phyloP scores from a whole-genome alignment of 345 rosid species.

The Citrus sp. region DNA sequence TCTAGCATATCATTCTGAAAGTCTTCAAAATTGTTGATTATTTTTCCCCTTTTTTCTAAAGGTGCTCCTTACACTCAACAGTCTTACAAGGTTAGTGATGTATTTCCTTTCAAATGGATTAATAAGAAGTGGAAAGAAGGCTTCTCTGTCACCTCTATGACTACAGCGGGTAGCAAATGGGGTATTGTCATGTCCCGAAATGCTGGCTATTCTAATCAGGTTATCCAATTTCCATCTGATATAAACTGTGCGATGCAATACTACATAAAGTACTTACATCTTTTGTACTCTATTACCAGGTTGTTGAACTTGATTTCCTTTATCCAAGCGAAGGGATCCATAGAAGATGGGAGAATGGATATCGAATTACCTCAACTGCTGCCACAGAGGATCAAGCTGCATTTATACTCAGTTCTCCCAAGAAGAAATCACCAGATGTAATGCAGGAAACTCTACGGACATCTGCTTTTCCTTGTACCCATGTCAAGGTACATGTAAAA shows the following conservation, averaged over 20 bases:
- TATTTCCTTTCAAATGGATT: slow-evolving; percentile 56
- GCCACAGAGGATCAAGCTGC: slow-evolving; percentile 56
- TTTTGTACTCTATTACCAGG: slow-evolving; percentile 28
- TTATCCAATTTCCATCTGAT: background rate
- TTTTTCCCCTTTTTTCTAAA: slow-evolving; percentile 10
- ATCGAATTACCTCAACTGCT: slow-evolving; percentile 52
- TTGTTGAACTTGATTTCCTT: slow-evolving; percentile 55
- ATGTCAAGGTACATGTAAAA: slow-evolving; percentile 42
- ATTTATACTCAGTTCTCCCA: slow-evolving; percentile 42
- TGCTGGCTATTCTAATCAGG: slow-evolving; percentile 48
- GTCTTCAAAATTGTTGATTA: background rate
- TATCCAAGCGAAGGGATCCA: slow-evolving; percentile 65
- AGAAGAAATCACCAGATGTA: slow-evolving; percentile 35
- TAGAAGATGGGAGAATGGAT: slow-evolving; percentile 51
- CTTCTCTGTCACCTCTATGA: slow-evolving; percentile 52
- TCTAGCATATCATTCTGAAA: background rate
- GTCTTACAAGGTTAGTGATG: slow-evolving; percentile 51
- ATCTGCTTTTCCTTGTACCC: slow-evolving; percentile 49
- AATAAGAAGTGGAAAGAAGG: slow-evolving; percentile 63
- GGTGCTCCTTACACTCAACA: slow-evolving; percentile 47
- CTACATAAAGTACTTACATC: background rate
- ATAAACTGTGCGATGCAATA: background rate
- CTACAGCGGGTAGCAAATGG: slow-evolving; percentile 53
- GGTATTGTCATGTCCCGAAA: slow-evolving; percentile 52
- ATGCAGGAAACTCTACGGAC: slow-evolving; percentile 59